Evolutionary conservation across 2,329 filamentous ascomycete species (phyloP), one percentile per base, ranked within the genome.

Genomic region (Verticillium zaregamsianum): DNA sequence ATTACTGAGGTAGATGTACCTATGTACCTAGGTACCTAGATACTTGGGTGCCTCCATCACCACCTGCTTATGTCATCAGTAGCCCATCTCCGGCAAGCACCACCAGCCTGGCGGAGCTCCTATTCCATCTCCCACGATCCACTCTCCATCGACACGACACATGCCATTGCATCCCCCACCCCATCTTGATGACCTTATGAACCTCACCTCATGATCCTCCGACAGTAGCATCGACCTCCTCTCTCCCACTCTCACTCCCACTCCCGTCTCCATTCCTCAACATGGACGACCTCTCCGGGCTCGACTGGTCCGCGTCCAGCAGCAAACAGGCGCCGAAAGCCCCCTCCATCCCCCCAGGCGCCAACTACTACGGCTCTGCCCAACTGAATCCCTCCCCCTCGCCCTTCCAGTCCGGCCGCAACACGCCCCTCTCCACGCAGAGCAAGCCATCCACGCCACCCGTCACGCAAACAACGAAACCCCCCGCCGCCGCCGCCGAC

Each of bases 221-320:
- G 45, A 49, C 45, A 49, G n/a, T 49, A 49, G 45, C 33, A 49
- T 25, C 12, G 11, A 49, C n/a, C n/a, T 49, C 20, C 17, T 20
- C n/a, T 20, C 45, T n/a, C 20, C 9, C 8, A 23, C 52, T 63
- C 56, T 33, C 54, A 60, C 49, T 28, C 28, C 28, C 4, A 28
- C 28, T 28, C 28, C 28, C 28, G 4, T 5, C 28, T 28, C 28
- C 28, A 28, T 28, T 5, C 40, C 55, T 37, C 60, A 77, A 70
- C 61, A 89, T 89, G 86, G 83, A 88, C 67, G 85, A 89, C 74
- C 81, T 88, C 57, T 81, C 82, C 57, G 80, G 83, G 66, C 78
- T 88, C 68, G 83, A 83, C 74, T 89, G 85, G 85, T 83, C 82
- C 58, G 69, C 77, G 57, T 70, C 73, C 63, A 68, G 71, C 66